Percentiles rank a stretch among this genome's conserved stretches.
phyloP scores from a whole-genome alignment of 2,329 filamentous ascomycete genomes.

The Calonectria leucothoes region DNA sequence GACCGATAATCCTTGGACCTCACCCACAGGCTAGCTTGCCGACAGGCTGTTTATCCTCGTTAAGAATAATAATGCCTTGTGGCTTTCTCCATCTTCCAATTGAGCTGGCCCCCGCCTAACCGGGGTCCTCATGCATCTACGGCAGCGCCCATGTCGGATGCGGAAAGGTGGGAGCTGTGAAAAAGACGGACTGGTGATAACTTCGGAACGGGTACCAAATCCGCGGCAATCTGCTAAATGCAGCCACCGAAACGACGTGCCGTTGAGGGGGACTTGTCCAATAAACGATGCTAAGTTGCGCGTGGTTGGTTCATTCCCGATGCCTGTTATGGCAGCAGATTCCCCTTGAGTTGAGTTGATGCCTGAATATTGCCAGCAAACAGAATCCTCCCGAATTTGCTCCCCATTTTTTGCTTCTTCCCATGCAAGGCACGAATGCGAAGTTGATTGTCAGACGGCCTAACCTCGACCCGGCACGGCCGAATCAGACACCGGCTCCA shows the following conservation, averaged over 20 bases:
- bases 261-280: neutral
- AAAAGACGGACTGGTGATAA: constrained; percentile 26
- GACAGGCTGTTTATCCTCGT: neutral
- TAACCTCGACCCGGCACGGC: constrained; percentile 33
- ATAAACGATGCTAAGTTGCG: neutral
- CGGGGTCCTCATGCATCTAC: constrained; percentile 28
- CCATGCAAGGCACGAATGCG: constrained; percentile 29
- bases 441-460: constrained; percentile 36
- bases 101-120: constrained; percentile 25
- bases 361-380: neutral
- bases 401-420: neutral
- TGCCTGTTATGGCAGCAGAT: neutral
- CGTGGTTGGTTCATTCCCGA: neutral
- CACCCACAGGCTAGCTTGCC: neutral
- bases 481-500: constrained; percentile 14
- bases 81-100: constrained; percentile 12
- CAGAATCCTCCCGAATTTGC: neutral
- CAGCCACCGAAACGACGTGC: neutral
- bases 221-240: constrained; percentile 13
- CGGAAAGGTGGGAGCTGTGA: constrained; percentile 21
- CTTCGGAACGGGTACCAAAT: constrained; percentile 33
- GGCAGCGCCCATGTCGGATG: constrained; percentile 32
- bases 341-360: neutral
- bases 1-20: neutral
- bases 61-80: constrained; percentile 7